Percentiles rank a stretch among this genome's conserved stretches.
Conservation (phyloP, 345 rosid species). For the Carallia brachiata region DNA sequence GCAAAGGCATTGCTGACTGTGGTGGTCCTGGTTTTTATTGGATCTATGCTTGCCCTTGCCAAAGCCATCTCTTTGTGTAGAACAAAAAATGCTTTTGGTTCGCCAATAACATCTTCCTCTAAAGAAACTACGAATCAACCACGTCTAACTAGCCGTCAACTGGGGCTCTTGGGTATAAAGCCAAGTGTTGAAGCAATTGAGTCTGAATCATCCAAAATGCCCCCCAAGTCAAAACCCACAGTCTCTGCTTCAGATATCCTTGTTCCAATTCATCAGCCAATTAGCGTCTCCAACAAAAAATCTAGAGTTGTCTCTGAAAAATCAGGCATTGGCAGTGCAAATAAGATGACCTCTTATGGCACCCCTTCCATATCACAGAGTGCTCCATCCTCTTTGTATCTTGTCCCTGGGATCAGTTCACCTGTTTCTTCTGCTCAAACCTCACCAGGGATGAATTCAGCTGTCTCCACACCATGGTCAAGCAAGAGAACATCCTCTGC, state of each 20-base stretch:
- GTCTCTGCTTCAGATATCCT: slow-evolving; percentile 57
- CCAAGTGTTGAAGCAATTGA: slow-evolving; percentile 46
- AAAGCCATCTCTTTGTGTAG: slow-evolving; percentile 55
- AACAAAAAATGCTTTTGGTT: slow-evolving; percentile 30
- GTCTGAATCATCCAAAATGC: slow-evolving; percentile 52
- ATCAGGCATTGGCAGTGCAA: slow-evolving; percentile 45
- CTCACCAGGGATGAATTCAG: slow-evolving; percentile 61
- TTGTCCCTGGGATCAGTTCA: slow-evolving; percentile 54
- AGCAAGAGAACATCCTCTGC: slow-evolving; percentile 43
- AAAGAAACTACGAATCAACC: slow-evolving; percentile 52
- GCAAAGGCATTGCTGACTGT: slow-evolving; percentile 47
- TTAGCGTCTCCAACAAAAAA: slow-evolving; percentile 49
- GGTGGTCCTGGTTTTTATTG: slow-evolving; percentile 52
- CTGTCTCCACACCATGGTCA: slow-evolving; percentile 80
- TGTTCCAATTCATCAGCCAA: slow-evolving; percentile 75
- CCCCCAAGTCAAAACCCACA: slow-evolving; percentile 57
- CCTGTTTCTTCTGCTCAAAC: slow-evolving; percentile 53
- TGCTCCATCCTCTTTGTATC: slow-evolving; percentile 70
- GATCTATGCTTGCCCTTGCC: slow-evolving; percentile 53
- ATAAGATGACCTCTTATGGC: slow-evolving; percentile 42
- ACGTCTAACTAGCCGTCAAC: slow-evolving; percentile 57
- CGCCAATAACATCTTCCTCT: slow-evolving; percentile 32
- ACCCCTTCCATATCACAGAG: slow-evolving; percentile 60
- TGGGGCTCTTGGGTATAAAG: slow-evolving; percentile 73
- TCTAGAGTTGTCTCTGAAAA: slow-evolving; percentile 51